A percentile compares a stretch with the other conserved stretches of the same genome.
These are phyloP conservation scores for Musa itinerans DNA, from an alignment of 176 grass and related monocot species.

Conservation along the genomic window DNA sequence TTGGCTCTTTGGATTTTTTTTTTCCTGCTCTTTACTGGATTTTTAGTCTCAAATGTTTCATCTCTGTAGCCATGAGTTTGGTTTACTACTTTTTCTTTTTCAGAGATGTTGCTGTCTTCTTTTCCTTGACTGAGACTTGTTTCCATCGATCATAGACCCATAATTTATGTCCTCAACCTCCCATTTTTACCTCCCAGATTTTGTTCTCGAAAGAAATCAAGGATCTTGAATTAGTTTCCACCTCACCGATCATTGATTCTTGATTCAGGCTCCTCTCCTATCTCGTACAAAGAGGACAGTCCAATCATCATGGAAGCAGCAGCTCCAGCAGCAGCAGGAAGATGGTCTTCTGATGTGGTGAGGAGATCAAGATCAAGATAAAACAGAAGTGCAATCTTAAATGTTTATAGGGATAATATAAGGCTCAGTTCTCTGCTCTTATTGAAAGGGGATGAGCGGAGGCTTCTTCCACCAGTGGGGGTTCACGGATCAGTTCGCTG, in stretches of 20 bases:
- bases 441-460: background rate
- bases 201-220: background rate
- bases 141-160: background rate
- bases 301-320: constrained; percentile 5
- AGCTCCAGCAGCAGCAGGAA: background rate
- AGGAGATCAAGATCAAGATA: background rate
- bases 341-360: constrained; percentile 13
- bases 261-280: no score
- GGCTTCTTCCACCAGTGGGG: background rate
- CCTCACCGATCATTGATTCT: no score
- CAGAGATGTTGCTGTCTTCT: no score
- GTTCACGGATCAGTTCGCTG: background rate
- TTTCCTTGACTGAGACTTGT: no score
- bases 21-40: background rate
- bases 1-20: background rate
- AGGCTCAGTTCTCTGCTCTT: background rate
- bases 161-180: background rate
- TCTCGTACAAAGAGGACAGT: no score
- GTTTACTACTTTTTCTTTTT: no score
- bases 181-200: background rate
- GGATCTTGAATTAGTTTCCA: no score
- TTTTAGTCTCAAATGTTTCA: no score
- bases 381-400: background rate
- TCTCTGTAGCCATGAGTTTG: no score
- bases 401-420: background rate